Evolutionary conservation across 2,329 filamentous ascomycete genomes (phyloP), one percentile per base, ranked within the genome.

Genomic region (Oidium heveae): DNA sequence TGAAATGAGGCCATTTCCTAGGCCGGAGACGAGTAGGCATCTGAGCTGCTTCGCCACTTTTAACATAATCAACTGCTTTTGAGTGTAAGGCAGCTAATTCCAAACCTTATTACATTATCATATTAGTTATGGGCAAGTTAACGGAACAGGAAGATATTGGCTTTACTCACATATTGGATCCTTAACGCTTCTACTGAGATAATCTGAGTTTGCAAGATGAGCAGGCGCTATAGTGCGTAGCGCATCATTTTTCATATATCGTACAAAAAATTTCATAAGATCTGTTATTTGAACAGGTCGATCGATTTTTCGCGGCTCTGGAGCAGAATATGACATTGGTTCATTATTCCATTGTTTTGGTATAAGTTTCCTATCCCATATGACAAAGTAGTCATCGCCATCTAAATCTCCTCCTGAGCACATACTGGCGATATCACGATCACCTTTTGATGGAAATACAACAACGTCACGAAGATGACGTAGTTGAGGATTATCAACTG

Each of bases 341-440:
- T 74, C 69, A 36, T 76, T 71, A 59, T 91, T 85, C 77, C 84
- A 85, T 53, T 75, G 68, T 0, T 67, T 59, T 0, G 86, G 86
- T 28, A 93, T 71, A 7, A 98, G 70, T 15, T 76, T 74, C 22
- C 72, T 65, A 60, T 98, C 88, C 89, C 91, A 98, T 49, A 95
- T 82, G 5, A 96, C 79, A 55, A 96, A 81, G 64, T 87, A 98
- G 64, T 98, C 91, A 62, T 98, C 91, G 0, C 91, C 91, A 63
- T 98, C 91, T 0, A 98, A 74, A 63, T 98, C 91, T 0, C 91
- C 91, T 1, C 91, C 91, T 4, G 91, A 94, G 59, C 91, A 87
- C 89, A 96, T 96, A 62, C 84, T 87, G 0, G 88, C 79, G 22
- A 98, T 69, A 58, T 94, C 86, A 16, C 83, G 74, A 63, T 95